A percentile compares a stretch with the other conserved stretches of the same genome.
These are phyloP conservation scores for Fusarium annulatum DNA, from an alignment of 2,329 filamentous ascomycete genomes.

Conservation along the genomic window DNA sequence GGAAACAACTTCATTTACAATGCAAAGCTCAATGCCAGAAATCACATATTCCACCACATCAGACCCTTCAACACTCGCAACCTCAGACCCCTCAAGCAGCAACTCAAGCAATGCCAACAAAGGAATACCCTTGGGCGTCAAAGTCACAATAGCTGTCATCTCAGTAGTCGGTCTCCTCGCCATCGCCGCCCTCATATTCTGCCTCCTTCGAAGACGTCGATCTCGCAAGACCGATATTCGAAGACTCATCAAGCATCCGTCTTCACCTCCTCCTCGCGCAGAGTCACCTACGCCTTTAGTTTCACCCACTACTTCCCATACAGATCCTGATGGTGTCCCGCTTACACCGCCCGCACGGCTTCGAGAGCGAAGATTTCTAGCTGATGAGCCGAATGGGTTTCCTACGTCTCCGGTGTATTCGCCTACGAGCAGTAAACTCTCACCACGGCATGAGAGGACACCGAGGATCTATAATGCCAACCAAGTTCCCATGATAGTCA, in stretches of 20 bases:
- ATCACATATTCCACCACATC: conserved; percentile 32
- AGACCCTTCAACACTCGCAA: conserved; percentile 34
- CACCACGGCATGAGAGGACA: conserved; percentile 48
- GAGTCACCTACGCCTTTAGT: conserved; percentile 57
- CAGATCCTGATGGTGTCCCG: conserved; percentile 37
- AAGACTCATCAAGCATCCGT: conserved; percentile 38
- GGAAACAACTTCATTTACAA: conserved; percentile 1
- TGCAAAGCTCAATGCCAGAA: conserved; percentile 21
- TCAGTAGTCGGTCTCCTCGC: conserved; percentile 53
- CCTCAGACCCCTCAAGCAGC: conserved; percentile 16
- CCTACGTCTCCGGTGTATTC: conserved; percentile 54
- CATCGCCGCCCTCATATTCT: conserved; percentile 52
- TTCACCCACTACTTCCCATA: conserved; percentile 49
- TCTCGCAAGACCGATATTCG: conserved; percentile 16
- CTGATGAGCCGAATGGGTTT: conserved; percentile 42
- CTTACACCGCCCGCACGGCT: conserved; percentile 61
- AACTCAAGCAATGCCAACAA: neutral
- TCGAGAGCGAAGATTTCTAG: conserved; percentile 56
- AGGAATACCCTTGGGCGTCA: conserved; percentile 53
- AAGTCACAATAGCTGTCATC: conserved; percentile 59
- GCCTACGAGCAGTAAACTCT: conserved; percentile 51
- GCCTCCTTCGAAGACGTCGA: conserved; percentile 49
- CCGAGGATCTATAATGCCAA: conserved; percentile 22
- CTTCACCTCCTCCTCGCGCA: conserved; percentile 39
- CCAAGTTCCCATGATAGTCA: conserved; percentile 33